Percentiles rank a stretch among this genome's conserved stretches.
Conservation (phyloP, 2,329 filamentous ascomycete genomes). For the Arthrobotrys iridis region DNA sequence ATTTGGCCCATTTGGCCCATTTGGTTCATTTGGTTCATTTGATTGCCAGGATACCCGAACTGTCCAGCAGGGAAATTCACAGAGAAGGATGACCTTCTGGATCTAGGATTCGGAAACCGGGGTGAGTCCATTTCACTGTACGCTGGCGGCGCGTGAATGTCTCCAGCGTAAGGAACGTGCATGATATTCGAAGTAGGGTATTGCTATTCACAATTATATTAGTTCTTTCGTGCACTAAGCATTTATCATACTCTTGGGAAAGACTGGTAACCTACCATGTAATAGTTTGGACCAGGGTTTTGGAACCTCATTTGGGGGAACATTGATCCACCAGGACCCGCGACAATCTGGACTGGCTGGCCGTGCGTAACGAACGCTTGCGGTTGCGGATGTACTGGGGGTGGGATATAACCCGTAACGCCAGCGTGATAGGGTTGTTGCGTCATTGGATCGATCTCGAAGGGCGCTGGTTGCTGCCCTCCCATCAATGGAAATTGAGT, state of each 20-base stretch:
- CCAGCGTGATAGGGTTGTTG: conserved; percentile 12
- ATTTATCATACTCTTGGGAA: neutral
- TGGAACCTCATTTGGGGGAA: conserved; percentile 19
- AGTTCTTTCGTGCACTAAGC: neutral
- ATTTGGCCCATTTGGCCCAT: neutral
- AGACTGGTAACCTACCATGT: conserved; percentile 26
- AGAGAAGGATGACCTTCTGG: conserved; percentile 29
- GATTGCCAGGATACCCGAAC: neutral
- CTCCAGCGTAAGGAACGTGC: conserved; percentile 16
- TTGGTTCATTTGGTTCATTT: neutral
- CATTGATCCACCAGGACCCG: neutral
- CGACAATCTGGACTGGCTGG: conserved; percentile 26
- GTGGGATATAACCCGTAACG: neutral
- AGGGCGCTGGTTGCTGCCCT: neutral
- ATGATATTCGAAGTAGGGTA: conserved; percentile 11
- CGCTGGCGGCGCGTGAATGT: conserved; percentile 29
- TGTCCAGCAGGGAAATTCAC: conserved; percentile 12
- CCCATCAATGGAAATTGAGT: conserved; percentile 21
- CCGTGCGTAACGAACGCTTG: conserved; percentile 27
- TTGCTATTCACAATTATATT: neutral
- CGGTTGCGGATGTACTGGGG: conserved; percentile 16
- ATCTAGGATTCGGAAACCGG: conserved; percentile 13
- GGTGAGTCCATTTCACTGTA: conserved; percentile 32
- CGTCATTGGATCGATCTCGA: conserved; percentile 27
- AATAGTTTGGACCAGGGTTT: neutral